Evolutionary conservation across 768 basidiomycete species (phyloP), one percentile per base, ranked within the genome.

Genomic region (Agrocybe praecox): DNA sequence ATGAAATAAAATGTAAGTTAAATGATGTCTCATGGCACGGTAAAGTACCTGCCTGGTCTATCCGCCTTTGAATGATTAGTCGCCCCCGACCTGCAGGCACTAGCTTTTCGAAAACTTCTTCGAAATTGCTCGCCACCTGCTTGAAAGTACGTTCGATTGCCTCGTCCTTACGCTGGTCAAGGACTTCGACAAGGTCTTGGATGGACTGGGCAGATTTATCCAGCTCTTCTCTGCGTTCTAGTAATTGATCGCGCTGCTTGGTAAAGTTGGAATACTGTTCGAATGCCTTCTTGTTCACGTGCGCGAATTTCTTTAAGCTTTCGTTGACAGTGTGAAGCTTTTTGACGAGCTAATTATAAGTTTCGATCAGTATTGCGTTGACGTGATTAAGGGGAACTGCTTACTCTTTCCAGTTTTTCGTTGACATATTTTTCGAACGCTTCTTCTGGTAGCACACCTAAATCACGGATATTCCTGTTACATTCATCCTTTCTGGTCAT

Each of bases 231-330:
- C 95, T 84, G 4, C 97, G 89, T 57, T 88, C 81, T 43, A 91
- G 71, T 3, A 98, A 84, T 63, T 94, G 90, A 68, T 98, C 96
- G 1, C 96, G 89, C 70, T 98, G 96, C 69, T 96, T 98, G 8
- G 96, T 97, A 71, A 98, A 98, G 69, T 94, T 96, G 70, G 85
- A 92, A 77, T 97, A 98, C 70, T 98, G 96, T 70, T 99, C 97
- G 68, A 96, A 96, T 1, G 96, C 97, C 68, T 98, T 98, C 80
- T 99, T 99, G 80, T 99, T 99, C 59, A 98, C 96, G 68, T 98
- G 95, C 0, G 94, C 92, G 66, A 96, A 99, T 71, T 95, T 96
- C 72, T 97, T 96, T 64, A 99, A 77, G 23, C 86, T 84, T 67
- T 98, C 96, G 67, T 98, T 97, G 59, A 95, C 88, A 14, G 82